Evolutionary conservation across 139 green algal species (phyloP).

Genomic region (Chlorokybus atmophyticus): DNA sequence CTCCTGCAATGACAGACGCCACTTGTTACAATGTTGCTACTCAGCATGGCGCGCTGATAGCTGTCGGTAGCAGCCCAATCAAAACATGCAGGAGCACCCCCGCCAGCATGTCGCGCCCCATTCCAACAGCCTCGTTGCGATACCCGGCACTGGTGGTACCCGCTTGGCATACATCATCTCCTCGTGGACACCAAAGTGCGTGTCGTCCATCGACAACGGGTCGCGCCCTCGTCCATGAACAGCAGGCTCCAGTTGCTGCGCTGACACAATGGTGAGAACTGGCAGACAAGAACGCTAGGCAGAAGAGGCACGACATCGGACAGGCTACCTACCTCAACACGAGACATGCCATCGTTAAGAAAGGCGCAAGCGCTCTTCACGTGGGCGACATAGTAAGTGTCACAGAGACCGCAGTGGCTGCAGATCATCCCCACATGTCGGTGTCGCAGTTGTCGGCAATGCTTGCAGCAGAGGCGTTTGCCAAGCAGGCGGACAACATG

Average conservation of each 20-base stretch:
- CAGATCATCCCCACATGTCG: not conserved
- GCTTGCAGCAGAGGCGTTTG: not conserved
- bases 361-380: slow-evolving; percentile 94
- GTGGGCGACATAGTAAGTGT: slow-evolving; percentile 89
- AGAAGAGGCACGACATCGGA: not conserved
- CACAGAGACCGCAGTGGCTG: slow-evolving; percentile 81
- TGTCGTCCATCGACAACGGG: slow-evolving; percentile 51
- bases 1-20: slow-evolving; percentile 33
- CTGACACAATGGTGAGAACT: not conserved
- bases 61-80: too few species aligned
- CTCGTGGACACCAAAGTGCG: slow-evolving; percentile 63
- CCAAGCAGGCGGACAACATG: too few species aligned
- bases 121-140: too few species aligned
- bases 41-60: too few species aligned
- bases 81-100: too few species aligned
- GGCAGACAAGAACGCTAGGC: not conserved
- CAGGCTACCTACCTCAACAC: slow-evolving; percentile 27
- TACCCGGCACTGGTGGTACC: slow-evolving; percentile 5
- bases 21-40: too few species aligned
- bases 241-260: slow-evolving; percentile 42
- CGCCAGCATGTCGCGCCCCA: too few species aligned
- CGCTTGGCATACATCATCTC: slow-evolving; percentile 59
- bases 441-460: slow-evolving; percentile 30
- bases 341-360: slow-evolving; percentile 71
- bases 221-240: slow-evolving; percentile 46